Base-by-base conservation (phyloP, 139 green algal genomes). In the Chlorella sorokiniana region DNA sequence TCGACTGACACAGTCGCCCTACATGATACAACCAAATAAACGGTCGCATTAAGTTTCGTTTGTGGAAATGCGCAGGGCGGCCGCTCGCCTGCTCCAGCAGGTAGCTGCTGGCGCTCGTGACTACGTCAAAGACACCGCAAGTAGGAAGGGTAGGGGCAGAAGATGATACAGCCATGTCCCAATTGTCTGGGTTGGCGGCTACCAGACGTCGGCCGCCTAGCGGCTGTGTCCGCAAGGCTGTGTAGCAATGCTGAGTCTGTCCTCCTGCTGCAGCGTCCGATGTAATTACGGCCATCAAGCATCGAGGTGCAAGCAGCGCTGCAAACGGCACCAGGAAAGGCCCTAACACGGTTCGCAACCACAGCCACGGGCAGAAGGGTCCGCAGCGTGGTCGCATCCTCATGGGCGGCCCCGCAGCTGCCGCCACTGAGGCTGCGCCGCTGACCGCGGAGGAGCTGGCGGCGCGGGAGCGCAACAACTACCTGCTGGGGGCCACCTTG, bases 391-490 rank as follows among this genome's bases (percentile, higher is more conserved):
- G n/a, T n/a, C n/a, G n/a, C n/a, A n/a, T n/a, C n/a, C n/a, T n/a
- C n/a, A 18, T n/a, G 5, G 29, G 48, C 22, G 20, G 48, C 33
- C 40, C n/a, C 44, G 72, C 35, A 6, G 72, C 10, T 8, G 41
- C n/a, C 23, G 38, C 37, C 33, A 27, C 37, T 6, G 37, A 68
- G 54, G 52, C 40, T 8, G 27, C 35, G 35, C 45, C 52, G 33
- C 48, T 78, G 35, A 76, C 77, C 4, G 63, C 62, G 3, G 77
- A 73, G 37, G 77, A 82, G 77, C 33, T 75, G 35, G 78, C 65
- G 35, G 45, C 45, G 3, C 65, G 65, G 7, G 78, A 83, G 33
- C 65, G 78, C 45, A 64, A 42, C 78, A 83, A 83, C 51, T 78
- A 83, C 64, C 1, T 83, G 18, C 52, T 82, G 42, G 54, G 25